Conservation (phyloP, 352 stramenopile species). For the Nannochloropsis limnetica region DNA sequence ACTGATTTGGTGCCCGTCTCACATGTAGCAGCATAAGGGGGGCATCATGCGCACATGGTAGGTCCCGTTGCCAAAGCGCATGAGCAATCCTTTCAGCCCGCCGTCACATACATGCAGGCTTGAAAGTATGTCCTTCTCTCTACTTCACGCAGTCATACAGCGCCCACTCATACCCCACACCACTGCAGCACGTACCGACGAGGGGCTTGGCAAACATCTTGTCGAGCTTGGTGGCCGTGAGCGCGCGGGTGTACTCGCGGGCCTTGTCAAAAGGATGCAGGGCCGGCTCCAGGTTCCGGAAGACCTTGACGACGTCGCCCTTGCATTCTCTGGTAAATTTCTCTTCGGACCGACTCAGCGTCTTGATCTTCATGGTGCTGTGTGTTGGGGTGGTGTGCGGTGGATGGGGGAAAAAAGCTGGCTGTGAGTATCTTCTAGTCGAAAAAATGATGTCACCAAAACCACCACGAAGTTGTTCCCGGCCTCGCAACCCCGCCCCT, state of each 20-base stretch:
- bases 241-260: slow-evolving; percentile 85
- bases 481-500: neutral
- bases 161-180: neutral
- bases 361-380: slow-evolving; percentile 95
- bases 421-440: too few species aligned
- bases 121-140: neutral
- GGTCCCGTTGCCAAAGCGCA: too few species aligned
- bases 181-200: slow-evolving; percentile 58
- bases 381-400: slow-evolving; percentile 32
- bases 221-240: slow-evolving; percentile 96
- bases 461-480: neutral
- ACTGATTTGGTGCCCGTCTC: too few species aligned
- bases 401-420: neutral
- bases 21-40: too few species aligned
- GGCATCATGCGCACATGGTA: too few species aligned
- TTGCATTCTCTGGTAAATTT: slow-evolving; percentile 83
- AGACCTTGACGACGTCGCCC: slow-evolving; percentile 81
- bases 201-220: slow-evolving; percentile 98
- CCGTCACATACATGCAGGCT: neutral
- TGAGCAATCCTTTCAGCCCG: too few species aligned
- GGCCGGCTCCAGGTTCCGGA: slow-evolving; percentile 89
- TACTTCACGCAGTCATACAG: neutral
- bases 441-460: neutral
- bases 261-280: slow-evolving; percentile 82
- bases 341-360: slow-evolving; percentile 84